Base-by-base conservation (phyloP, 768 basidiomycete genomes). In the Leccinum subgranulosum region DNA sequence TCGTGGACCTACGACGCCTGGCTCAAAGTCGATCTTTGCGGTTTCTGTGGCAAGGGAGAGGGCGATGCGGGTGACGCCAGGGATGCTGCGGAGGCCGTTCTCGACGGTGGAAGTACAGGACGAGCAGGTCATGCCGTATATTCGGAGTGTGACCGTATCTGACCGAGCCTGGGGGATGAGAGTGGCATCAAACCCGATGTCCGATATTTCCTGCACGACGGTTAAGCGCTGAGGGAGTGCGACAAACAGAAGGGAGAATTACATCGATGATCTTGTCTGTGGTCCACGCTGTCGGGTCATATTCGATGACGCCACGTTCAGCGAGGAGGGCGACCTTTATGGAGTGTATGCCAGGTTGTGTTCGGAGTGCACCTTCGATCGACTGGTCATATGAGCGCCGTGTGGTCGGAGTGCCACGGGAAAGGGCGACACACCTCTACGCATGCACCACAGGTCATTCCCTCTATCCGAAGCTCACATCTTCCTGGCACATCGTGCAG, bases 301-400 rank as follows among this genome's bases (percentile, higher is more conserved):
- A 99, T 70, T 96, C 94, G 61, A 99, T 77, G 48, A 92, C 81
- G 4, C 87, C 96, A 14, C 96, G 86, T 72, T 99, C 96, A 12
- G 97, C 93, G 25, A 99, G 81, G n/a, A 99, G 81, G 23, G 95
- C 95, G n/a, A 99, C 94, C 69, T 94, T 93, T 59, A 97, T 75
- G 11, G 88, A 90, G 59, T 85, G 75, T 51, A 99, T 94, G n/a
- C 97, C 97, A n/a, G 84, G 76, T 70, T 95, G 92, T 17, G 77
- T 78, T 66, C 86, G 79, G 21, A 96, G 81, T 78, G 89, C 88
- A 41, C 86, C 84, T 69, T 96, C 94, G 56, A 95, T 94, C 14
- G 90, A 84, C 88, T 92, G 60, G 21, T 33, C 11, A 15, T 6
- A 19, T 60, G 21, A 62, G 34, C 47, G 5, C 7, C 31, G 17